Percentiles rank a stretch among this genome's conserved stretches.
Conservation (phyloP, 805 yeast genomes). For the Saccharomyces eubayanus region DNA sequence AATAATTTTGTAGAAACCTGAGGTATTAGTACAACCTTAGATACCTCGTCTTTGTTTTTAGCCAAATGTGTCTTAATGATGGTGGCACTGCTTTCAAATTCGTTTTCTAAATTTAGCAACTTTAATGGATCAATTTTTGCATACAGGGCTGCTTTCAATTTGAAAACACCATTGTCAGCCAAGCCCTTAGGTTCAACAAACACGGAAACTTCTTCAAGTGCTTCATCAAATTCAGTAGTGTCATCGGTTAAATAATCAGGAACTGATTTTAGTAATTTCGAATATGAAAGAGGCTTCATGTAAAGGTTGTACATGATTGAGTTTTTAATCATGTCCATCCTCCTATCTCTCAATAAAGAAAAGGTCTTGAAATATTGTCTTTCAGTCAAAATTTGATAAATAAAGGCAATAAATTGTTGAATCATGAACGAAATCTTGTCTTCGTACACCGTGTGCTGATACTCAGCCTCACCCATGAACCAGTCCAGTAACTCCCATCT, state of each 20-base stretch:
- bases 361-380: conserved; percentile 50
- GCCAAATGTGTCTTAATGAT: conserved; percentile 40
- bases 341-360: conserved; percentile 26
- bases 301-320: conserved; percentile 45
- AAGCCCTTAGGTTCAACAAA: conserved; percentile 60
- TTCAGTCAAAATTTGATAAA: conserved; percentile 64
- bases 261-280: conserved; percentile 35
- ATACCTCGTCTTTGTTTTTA: conserved; percentile 30
- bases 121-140: conserved; percentile 51
- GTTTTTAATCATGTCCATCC: conserved; percentile 30
- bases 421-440: conserved; percentile 48
- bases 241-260: conserved; percentile 31
- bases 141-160: conserved; percentile 41
- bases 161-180: conserved; percentile 59
- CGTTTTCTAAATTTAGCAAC: conserved; percentile 38
- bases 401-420: conserved; percentile 69
- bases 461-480: conserved; percentile 33
- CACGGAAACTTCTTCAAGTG: conserved; percentile 49
- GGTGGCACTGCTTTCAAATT: conserved; percentile 45
- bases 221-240: conserved; percentile 37
- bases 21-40: conserved; percentile 46
- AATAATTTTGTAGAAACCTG: conserved; percentile 26
- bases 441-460: conserved; percentile 40
- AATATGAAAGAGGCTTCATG: conserved; percentile 46
- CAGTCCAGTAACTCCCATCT: conserved; percentile 53